These are phyloP conservation scores for Exophiala xenobiotica DNA, from an alignment of 2,329 filamentous ascomycete species.

Conservation along the genomic window DNA sequence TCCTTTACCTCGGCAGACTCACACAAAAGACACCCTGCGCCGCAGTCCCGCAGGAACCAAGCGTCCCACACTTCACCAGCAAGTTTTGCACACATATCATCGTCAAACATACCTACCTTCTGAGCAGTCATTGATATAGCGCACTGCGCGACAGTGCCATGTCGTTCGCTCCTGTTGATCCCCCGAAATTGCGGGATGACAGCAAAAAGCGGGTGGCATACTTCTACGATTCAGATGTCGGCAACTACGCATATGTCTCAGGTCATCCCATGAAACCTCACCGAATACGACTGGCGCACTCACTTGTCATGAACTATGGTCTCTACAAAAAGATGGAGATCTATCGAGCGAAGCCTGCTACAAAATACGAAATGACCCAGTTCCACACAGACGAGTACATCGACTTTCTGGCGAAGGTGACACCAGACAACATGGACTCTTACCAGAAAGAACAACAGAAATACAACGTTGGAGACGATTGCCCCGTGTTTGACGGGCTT, in stretches of 20 bases:
- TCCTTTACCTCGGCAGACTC: neutral
- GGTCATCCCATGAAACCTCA: conserved; percentile 69
- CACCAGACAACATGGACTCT: conserved; percentile 96
- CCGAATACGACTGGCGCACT: conserved; percentile 65
- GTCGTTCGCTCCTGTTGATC: conserved; percentile 57
- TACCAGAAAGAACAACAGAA: conserved; percentile 87
- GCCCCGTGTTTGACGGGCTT: conserved; percentile 67
- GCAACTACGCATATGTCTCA: conserved; percentile 92
- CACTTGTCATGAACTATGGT: conserved; percentile 69
- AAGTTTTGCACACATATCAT: neutral
- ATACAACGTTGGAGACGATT: conserved; percentile 66
- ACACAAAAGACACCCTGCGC: neutral
- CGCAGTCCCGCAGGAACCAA: neutral
- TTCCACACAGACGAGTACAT: conserved; percentile 74
- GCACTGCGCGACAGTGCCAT: conserved; percentile 36
- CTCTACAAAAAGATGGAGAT: conserved; percentile 74
- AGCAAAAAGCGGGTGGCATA: conserved; percentile 85
- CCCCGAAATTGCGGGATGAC: conserved; percentile 48
- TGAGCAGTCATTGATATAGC: neutral
- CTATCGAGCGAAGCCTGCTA: conserved; percentile 74
- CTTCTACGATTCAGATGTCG: conserved; percentile 97
- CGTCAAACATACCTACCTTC: too few species aligned
- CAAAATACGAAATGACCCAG: conserved; percentile 70
- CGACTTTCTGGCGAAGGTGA: conserved; percentile 78
- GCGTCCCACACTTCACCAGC: neutral